Evolutionary conservation across 192 early-diverging fungal species (phyloP).

Genomic region (Spizellomyces sp.): DNA sequence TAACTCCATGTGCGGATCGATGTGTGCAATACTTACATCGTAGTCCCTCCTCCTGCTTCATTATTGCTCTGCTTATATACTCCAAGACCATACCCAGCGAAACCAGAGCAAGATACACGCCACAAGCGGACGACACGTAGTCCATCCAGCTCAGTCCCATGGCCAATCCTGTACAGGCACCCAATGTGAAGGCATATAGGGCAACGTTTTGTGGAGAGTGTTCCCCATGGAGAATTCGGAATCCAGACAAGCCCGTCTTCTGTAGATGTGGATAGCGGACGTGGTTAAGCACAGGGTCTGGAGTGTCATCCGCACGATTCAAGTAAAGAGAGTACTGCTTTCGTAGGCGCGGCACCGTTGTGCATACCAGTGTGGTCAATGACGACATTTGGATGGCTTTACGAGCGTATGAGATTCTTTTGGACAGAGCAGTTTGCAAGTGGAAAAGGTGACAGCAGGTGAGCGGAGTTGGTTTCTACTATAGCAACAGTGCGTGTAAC

Average conservation of each 20-base stretch:
- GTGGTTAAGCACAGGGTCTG: too few species aligned
- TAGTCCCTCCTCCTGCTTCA: slow-evolving; percentile 51
- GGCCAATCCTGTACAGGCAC: slow-evolving; percentile 60
- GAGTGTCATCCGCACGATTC: too few species aligned
- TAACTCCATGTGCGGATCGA: not conserved
- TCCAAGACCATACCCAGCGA: slow-evolving; percentile 51
- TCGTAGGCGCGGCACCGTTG: too few species aligned
- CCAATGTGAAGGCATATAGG: slow-evolving; percentile 69
- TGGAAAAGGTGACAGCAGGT: too few species aligned
- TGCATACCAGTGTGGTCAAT: too few species aligned
- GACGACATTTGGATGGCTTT: too few species aligned
- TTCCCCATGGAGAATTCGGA: slow-evolving; percentile 57
- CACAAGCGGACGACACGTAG: slow-evolving; percentile 25
- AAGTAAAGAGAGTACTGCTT: too few species aligned
- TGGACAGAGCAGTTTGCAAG: too few species aligned
- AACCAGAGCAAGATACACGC: not conserved
- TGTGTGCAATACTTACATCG: slow-evolving; percentile 12
- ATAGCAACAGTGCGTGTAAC: too few species aligned
- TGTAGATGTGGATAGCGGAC: too few species aligned
- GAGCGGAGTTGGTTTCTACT: too few species aligned
- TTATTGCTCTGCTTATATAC: slow-evolving; percentile 79
- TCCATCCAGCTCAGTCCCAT: slow-evolving; percentile 35
- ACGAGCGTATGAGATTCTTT: too few species aligned
- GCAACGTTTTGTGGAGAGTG: slow-evolving; percentile 84
- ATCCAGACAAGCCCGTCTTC: slow-evolving; percentile 17